phyloP scores from a whole-genome alignment of 1,139 yeast genomes.

The Diutina pseudorugosa region DNA sequence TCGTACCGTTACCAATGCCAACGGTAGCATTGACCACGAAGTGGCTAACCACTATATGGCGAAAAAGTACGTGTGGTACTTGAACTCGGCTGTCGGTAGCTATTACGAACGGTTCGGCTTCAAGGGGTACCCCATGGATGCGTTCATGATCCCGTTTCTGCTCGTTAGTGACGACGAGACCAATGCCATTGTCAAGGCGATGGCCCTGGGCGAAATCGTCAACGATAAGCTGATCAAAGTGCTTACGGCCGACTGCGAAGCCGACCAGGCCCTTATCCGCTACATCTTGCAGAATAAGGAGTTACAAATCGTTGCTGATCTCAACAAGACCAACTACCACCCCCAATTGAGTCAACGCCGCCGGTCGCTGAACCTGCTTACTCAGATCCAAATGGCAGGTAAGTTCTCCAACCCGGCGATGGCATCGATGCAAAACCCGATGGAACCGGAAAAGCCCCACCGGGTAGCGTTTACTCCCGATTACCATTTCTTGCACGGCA shows the following conservation, averaged over 20 bases:
- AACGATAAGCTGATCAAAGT: constrained; percentile 21
- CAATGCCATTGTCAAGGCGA: constrained; percentile 13
- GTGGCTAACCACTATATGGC: constrained; percentile 26
- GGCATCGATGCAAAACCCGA: constrained; percentile 19
- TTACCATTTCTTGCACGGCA: not conserved
- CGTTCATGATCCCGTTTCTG: constrained; percentile 20
- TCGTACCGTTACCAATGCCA: constrained; percentile 17
- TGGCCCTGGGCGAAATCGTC: constrained; percentile 8
- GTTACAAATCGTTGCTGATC: constrained; percentile 25
- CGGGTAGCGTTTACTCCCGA: constrained; percentile 21
- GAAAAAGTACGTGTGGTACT: constrained; percentile 26
- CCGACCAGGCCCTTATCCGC: constrained; percentile 21
- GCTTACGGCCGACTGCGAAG: constrained; percentile 14
- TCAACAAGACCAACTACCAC: constrained; percentile 24
- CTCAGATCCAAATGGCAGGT: constrained; percentile 13
- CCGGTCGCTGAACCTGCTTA: constrained; percentile 25
- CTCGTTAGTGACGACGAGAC: constrained; percentile 13
- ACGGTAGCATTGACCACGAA: constrained; percentile 18
- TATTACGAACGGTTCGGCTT: constrained; percentile 29
- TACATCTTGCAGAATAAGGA: constrained; percentile 24
- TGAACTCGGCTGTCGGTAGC: constrained; percentile 24
- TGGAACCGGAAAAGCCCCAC: constrained; percentile 17
- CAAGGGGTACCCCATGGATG: constrained; percentile 24
- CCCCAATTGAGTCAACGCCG: constrained; percentile 22
- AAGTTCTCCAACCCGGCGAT: not conserved